Evolutionary conservation across 768 basidiomycete genomes (phyloP).

Genomic region (Omphalotus guepiniiformis): DNA sequence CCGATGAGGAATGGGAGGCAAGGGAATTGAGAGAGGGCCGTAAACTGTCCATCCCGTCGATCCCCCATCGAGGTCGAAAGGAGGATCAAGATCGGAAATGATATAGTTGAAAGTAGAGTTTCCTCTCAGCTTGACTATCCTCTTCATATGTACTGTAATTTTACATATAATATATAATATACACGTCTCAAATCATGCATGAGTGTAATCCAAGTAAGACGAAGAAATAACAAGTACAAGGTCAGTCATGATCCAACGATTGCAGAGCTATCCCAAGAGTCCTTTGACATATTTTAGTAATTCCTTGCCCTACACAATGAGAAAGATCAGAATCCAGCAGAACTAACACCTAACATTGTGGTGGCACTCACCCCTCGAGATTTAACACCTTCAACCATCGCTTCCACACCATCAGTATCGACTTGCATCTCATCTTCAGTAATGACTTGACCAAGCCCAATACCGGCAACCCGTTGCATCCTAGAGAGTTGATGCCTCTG

Average conservation of each 20-base stretch:
- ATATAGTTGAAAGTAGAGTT: background rate
- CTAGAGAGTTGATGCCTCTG: conserved; percentile 36
- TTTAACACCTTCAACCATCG: conserved; percentile 79
- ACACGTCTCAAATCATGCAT: too few species aligned
- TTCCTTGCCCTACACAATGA: conserved; percentile 53
- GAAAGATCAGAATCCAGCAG: conserved; percentile 8
- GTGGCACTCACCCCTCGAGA: conserved; percentile 49
- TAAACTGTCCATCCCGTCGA: background rate
- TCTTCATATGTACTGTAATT: too few species aligned
- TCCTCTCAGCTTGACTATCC: too few species aligned
- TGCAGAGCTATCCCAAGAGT: conserved; percentile 60
- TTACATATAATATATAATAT: too few species aligned
- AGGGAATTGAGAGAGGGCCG: background rate
- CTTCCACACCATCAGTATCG: conserved; percentile 46
- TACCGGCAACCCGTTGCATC: background rate
- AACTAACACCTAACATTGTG: background rate
- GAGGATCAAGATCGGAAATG: background rate
- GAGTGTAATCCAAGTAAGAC: too few species aligned
- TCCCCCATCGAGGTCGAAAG: background rate
- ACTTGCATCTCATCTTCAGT: conserved; percentile 31
- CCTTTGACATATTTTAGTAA: conserved; percentile 69
- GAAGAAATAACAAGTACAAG: too few species aligned
- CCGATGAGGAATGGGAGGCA: conserved; percentile 67
- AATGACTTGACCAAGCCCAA: conserved; percentile 8
- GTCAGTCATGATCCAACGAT: too few species aligned